Conservation (phyloP, 2,329 filamentous ascomycete species). For the Penicillium sp. region DNA sequence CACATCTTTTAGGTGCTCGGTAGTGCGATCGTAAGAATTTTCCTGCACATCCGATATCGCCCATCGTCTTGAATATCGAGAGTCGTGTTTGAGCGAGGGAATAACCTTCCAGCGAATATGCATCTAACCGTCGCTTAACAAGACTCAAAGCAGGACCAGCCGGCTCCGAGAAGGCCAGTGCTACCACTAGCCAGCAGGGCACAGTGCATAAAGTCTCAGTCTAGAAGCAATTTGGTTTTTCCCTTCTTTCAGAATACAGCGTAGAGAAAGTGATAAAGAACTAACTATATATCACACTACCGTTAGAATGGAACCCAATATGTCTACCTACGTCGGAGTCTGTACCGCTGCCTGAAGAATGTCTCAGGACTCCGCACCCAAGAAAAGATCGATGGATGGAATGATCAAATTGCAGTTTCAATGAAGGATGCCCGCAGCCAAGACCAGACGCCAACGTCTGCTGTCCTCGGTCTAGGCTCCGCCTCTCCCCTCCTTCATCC, state of each 20-base stretch:
- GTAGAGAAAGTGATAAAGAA: not conserved
- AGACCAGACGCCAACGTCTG: not conserved
- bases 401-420: not conserved
- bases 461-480: not conserved
- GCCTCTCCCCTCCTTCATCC: too few relatives aligned
- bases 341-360: not conserved
- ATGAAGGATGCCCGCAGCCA: slow-evolving; percentile 3
- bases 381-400: not conserved
- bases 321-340: not conserved
- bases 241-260: not conserved
- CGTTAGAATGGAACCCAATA: not conserved
- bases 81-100: not conserved
- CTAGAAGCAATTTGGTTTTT: not conserved
- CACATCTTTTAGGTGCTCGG: not conserved
- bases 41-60: not conserved
- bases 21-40: not conserved
- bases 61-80: not conserved
- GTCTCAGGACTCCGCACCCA: not conserved
- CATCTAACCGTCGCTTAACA: not conserved
- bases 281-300: not conserved
- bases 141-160: not conserved
- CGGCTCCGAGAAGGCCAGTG: not conserved
- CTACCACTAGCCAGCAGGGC: not conserved
- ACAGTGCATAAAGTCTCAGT: not conserved
- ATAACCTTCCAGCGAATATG: not conserved